Base-by-base conservation (phyloP, 192 early-diverging fungal genomes). In the Backusella morwellensis region DNA sequence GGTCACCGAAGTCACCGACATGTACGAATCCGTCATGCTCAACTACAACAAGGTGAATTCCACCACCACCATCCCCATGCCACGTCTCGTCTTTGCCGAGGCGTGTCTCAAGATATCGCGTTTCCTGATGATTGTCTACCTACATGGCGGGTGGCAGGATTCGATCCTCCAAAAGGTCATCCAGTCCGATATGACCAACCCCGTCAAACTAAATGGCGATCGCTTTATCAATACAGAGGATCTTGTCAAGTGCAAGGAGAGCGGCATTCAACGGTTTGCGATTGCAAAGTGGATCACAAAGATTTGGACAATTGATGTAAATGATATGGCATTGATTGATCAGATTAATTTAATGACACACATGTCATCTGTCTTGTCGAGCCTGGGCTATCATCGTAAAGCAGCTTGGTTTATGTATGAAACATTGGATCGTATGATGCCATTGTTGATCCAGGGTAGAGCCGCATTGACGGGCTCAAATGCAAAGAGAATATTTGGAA, bases 21-120 rank as follows among this genome's bases (percentile, higher is more conserved):
- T 90, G 68, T 94, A 91, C 73, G 80, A 90, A n/a, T 86, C 87
- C 6, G 85, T 95, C 7, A 75, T 93, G 12, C 71, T 76, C 3
- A 81, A 91, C 32, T 95, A 96, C 79, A 89, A 86, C 35, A 87
- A 87, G 75, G 87, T 87, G 4, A 79, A 79, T 4, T 72, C 75
- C 15, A 81, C 87, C 1, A 68, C 82, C 7, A 79, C 72, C 56
- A 80, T 85, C 40, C 85, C 83, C 11, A 72, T 85, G 1, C 88
- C 90, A 17, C 74, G 92, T 8, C 80, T 95, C 34, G 81, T 95
- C 2, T 87, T 90, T 67, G 88, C 88, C 1, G 84, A 87, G 59
- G 89, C 93, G 1, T 93, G 90, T 75, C 73, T 94, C 44, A 91
- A 88, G 54, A 84, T 96, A 0, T 87, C 94, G 15, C 86, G 89